Conservation (phyloP, 2,329 filamentous ascomycete genomes). For the Aureobasidium sp. region DNA sequence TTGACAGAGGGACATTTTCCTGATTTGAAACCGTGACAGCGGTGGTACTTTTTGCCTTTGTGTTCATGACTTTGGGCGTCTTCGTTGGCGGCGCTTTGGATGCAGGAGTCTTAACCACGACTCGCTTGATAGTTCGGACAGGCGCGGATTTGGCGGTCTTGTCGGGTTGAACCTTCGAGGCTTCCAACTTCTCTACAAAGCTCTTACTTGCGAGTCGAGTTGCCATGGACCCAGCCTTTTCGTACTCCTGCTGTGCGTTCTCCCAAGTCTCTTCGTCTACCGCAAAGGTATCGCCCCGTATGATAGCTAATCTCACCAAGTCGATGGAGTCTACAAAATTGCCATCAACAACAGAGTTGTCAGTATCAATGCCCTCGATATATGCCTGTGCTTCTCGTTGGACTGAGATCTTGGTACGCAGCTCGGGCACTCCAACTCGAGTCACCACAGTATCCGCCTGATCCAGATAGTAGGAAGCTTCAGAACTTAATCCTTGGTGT, state of each 20-base stretch:
- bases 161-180: background rate
- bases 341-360: background rate
- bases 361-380: background rate
- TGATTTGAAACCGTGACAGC: background rate
- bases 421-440: background rate
- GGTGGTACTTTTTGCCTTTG: background rate
- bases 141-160: background rate
- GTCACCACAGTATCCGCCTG: slow-evolving; percentile 70
- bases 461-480: slow-evolving; percentile 81
- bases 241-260: background rate
- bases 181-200: background rate
- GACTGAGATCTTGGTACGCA: background rate
- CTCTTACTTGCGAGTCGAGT: background rate
- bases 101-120: background rate
- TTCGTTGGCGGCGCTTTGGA: background rate
- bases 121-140: background rate
- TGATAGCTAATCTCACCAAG: background rate
- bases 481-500: slow-evolving; percentile 77
- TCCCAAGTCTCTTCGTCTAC: background rate
- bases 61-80: background rate
- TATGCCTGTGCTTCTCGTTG: background rate
- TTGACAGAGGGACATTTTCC: background rate
- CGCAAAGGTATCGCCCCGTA: background rate
- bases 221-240: slow-evolving; percentile 6
- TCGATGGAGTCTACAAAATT: background rate